Evolutionary conservation across 177 flowering plant genomes (phyloP).

Genomic region (Vitis hybrid): DNA sequence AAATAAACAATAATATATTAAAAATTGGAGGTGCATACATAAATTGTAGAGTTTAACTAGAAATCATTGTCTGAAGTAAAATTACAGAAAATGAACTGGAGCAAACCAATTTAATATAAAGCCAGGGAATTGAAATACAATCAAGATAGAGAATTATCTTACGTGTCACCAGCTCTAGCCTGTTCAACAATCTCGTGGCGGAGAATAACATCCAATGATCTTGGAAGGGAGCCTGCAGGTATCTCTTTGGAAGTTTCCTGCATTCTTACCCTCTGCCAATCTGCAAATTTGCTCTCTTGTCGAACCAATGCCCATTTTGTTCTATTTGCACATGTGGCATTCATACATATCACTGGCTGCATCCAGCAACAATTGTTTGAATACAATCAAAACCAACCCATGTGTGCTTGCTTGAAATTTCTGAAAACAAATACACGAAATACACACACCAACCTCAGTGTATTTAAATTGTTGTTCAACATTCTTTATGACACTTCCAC

Average conservation of each 20-base stretch:
- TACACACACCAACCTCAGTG: constrained; percentile 60
- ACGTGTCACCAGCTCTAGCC: constrained; percentile 99
- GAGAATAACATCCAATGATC: constrained; percentile 92
- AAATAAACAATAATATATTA: too few species aligned
- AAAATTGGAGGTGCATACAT: too few species aligned
- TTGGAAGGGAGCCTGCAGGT: constrained; percentile 94
- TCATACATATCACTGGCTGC: constrained; percentile 88
- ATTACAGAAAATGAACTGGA: too few species aligned
- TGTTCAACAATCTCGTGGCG: constrained; percentile 98
- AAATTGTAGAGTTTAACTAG: too few species aligned
- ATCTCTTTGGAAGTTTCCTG: constrained; percentile 97
- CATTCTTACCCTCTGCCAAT: constrained; percentile 99
- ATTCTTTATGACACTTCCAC: constrained; percentile 71
- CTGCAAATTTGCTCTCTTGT: constrained; percentile 93
- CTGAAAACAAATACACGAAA: background rate
- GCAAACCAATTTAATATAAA: too few species aligned
- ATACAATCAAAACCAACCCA: background rate
- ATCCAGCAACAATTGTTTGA: constrained; percentile 7
- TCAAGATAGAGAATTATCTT: constrained; percentile 17
- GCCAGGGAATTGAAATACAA: too few species aligned
- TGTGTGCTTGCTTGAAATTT: too few species aligned
- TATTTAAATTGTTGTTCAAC: constrained; percentile 97
- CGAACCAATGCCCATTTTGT: constrained; percentile 73
- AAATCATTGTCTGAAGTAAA: too few species aligned
- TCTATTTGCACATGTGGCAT: constrained; percentile 62